A percentile compares a stretch with the other conserved stretches of the same genome.
Conservation (phyloP, 306 rosid species). For the Vigna angularis region DNA sequence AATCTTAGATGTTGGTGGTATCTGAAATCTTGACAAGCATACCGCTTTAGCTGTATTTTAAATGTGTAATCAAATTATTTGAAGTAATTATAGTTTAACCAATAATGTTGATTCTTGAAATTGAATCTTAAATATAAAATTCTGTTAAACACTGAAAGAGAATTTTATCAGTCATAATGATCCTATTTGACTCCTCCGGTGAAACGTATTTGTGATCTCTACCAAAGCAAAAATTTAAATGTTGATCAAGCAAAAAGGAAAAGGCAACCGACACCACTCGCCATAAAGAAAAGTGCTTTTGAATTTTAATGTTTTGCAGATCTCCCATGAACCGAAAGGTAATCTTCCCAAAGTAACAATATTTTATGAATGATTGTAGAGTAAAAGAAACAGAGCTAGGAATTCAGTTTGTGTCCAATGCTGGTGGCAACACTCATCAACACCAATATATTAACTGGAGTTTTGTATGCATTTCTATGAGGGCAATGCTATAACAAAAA, state of each 20-base stretch:
- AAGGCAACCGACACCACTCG: slow-evolving; percentile 5
- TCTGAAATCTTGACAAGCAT: background rate
- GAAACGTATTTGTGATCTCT: background rate
- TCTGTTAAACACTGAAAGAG: background rate
- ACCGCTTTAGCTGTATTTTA: slow-evolving; percentile 8
- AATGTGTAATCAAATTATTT: background rate
- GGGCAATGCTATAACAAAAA: slow-evolving; percentile 4
- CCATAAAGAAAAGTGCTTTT: slow-evolving; percentile 21
- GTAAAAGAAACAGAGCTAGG: slow-evolving; percentile 1
- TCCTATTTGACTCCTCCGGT: background rate
- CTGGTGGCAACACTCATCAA: slow-evolving; percentile 21
- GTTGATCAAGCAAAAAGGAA: background rate
- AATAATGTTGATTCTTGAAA: too few species aligned
- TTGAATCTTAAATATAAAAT: background rate
- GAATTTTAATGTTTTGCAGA: slow-evolving; percentile 3
- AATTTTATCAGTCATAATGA: too few species aligned
- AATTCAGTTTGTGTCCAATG: slow-evolving; percentile 18
- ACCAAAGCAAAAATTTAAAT: background rate
- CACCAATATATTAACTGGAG: slow-evolving; percentile 8
- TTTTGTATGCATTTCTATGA: slow-evolving; percentile 17
- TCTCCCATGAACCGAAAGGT: slow-evolving; percentile 1
- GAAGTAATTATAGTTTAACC: too few species aligned
- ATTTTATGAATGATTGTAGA: slow-evolving; percentile 3
- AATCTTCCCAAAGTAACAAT: background rate
- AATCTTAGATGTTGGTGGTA: background rate